A percentile compares a stretch with the other conserved stretches of the same genome.
These are phyloP conservation scores for Domatiomyces catenatus DNA, from an alignment of 2,329 filamentous ascomycete genomes.

Conservation along the genomic window DNA sequence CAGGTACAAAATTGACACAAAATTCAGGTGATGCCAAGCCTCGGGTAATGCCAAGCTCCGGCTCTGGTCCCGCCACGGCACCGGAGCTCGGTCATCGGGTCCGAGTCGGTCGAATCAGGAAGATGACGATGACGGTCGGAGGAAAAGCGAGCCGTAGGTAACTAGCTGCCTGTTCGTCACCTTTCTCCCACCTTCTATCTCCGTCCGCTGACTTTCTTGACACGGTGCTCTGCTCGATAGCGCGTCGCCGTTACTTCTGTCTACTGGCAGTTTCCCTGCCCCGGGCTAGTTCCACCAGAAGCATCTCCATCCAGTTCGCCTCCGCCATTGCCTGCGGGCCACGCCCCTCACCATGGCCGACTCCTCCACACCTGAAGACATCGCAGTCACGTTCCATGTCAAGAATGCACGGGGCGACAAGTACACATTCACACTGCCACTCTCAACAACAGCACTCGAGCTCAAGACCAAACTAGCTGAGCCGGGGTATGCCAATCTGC, in stretches of 20 bases:
- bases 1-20: background rate
- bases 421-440: conserved; percentile 65
- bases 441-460: conserved; percentile 62
- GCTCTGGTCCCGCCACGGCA: background rate
- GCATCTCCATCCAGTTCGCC: background rate
- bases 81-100: background rate
- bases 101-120: background rate
- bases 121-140: background rate
- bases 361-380: conserved; percentile 12
- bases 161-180: background rate
- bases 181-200: background rate
- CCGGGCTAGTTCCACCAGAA: too few species aligned
- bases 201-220: background rate
- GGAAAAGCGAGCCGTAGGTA: background rate
- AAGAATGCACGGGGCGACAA: conserved; percentile 89
- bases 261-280: background rate
- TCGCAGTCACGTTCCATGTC: conserved; percentile 78
- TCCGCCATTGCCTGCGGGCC: background rate
- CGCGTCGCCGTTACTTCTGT: background rate
- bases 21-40: background rate
- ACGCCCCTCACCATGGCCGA: conserved; percentile 10
- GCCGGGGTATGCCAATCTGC: conserved; percentile 70
- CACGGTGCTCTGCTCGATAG: background rate
- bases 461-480: conserved; percentile 78
- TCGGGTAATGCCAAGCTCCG: background rate